phyloP scores from a whole-genome alignment of 2,329 filamentous ascomycete species.

The Neocatenulostroma microsporum region DNA sequence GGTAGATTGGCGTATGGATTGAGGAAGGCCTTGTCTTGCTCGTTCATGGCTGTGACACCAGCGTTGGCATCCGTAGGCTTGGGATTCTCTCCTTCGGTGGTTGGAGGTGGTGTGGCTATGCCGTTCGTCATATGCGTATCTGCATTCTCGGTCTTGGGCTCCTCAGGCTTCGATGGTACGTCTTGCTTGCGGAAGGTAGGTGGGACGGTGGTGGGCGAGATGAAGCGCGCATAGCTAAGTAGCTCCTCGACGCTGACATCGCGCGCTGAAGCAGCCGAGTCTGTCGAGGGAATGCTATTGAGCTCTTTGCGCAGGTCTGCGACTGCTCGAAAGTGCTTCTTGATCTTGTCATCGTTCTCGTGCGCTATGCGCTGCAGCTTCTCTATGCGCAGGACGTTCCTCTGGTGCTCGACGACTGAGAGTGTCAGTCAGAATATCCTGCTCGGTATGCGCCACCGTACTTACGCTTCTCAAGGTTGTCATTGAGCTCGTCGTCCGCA shows the following conservation, averaged over 20 bases:
- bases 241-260: conserved; percentile 63
- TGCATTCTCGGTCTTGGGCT: conserved; percentile 19
- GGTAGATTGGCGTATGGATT: conserved; percentile 31
- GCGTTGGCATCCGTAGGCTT: conserved; percentile 5
- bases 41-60: conserved; percentile 17
- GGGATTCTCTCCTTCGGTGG: conserved; percentile 12
- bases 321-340: conserved; percentile 60
- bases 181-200: conserved; percentile 42
- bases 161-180: conserved; percentile 1
- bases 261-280: conserved; percentile 32
- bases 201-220: conserved; percentile 71
- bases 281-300: conserved; percentile 52
- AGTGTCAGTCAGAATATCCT: background rate
- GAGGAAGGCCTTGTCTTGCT: conserved; percentile 32
- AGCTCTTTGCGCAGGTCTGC: conserved; percentile 67
- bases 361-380: conserved; percentile 59
- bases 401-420: conserved; percentile 63
- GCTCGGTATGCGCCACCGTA: too few species aligned
- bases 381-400: conserved; percentile 62
- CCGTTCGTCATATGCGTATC: too few species aligned
- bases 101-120: conserved; percentile 24
- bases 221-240: conserved; percentile 68
- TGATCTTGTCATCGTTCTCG: conserved; percentile 63
- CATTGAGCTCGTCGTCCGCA: conserved; percentile 61
- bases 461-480: conserved; percentile 58